A percentile compares a stretch with the other conserved stretches of the same genome.
phyloP scores from a whole-genome alignment of 306 rosid genomes.

The Fragaria ananassa region DNA sequence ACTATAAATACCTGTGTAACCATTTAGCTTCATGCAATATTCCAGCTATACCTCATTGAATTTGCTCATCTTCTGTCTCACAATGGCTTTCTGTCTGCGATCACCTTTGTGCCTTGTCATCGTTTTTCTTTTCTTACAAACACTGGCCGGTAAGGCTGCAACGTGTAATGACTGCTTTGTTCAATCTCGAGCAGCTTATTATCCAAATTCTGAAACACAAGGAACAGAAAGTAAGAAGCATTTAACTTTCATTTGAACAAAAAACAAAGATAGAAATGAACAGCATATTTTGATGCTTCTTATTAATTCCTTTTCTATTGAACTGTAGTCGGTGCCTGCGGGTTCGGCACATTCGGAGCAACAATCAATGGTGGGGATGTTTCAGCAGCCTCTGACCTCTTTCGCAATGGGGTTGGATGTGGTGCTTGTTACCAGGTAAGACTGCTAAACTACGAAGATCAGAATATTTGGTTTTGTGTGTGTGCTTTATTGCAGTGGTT shows the following conservation, averaged over 20 bases:
- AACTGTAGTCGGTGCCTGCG: slow-evolving; percentile 69
- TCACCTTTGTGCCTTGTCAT: slow-evolving; percentile 33
- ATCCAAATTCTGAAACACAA: slow-evolving; percentile 65
- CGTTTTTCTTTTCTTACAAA: slow-evolving; percentile 56
- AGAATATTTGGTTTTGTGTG: not conserved
- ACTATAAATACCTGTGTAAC: slow-evolving; percentile 45
- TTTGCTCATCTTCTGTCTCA: slow-evolving; percentile 1
- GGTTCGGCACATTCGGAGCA: slow-evolving; percentile 89
- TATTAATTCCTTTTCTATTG: slow-evolving; percentile 3
- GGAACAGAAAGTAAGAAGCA: slow-evolving; percentile 73
- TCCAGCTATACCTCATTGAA: slow-evolving; percentile 11
- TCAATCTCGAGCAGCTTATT: slow-evolving; percentile 75
- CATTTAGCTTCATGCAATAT: slow-evolving; percentile 24
- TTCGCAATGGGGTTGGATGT: slow-evolving; percentile 78
- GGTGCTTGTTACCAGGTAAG: slow-evolving; percentile 93
- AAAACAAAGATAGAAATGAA: not conserved
- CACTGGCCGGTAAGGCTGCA: slow-evolving; percentile 45
- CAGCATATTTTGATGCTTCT: slow-evolving; percentile 15
- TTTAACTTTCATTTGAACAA: not conserved
- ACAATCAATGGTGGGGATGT: slow-evolving; percentile 81
- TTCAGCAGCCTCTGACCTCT: slow-evolving; percentile 78
- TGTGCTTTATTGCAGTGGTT: not conserved
- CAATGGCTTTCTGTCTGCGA: slow-evolving; percentile 50
- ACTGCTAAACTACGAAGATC: not conserved
- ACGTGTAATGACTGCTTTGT: slow-evolving; percentile 56